These are phyloP conservation scores for Neurospora crassa DNA, from an alignment of 2,329 filamentous ascomycete species.

Conservation along the genomic window DNA sequence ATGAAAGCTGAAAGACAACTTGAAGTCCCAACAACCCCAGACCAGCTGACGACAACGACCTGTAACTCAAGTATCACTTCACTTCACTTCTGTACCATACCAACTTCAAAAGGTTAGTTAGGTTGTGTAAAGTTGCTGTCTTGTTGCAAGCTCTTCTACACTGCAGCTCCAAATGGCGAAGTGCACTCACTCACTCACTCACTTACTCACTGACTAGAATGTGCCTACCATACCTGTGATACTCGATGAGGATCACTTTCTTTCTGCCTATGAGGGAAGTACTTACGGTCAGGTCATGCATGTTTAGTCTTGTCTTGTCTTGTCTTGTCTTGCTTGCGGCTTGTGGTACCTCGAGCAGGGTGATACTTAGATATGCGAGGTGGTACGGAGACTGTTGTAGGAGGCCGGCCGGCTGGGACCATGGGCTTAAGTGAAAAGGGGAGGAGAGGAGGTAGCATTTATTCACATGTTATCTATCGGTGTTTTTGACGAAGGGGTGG, in stretches of 20 bases:
- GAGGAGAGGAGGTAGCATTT: not conserved
- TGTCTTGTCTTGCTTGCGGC: not conserved
- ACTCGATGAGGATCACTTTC: not conserved
- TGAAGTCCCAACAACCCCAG: not conserved
- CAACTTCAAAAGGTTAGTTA: not conserved
- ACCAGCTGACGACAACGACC: not conserved
- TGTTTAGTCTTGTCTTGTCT: not conserved
- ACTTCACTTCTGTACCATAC: not conserved
- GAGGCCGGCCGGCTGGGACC: not conserved
- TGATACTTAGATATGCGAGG: not conserved
- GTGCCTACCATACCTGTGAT: too few species aligned
- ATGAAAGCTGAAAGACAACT: too few species aligned
- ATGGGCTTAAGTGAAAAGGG: not conserved
- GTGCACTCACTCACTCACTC: not conserved
- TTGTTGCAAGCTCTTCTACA: not conserved
- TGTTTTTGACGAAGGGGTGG: too few species aligned
- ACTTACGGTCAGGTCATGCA: not conserved
- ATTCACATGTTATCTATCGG: not conserved
- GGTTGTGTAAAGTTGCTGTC: not conserved
- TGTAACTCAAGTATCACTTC: not conserved
- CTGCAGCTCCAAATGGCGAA: not conserved
- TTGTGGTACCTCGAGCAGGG: not conserved
- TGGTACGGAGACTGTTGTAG: not conserved
- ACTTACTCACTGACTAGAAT: too few species aligned
- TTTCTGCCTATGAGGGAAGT: not conserved